Evolutionary conservation across 441 rosid genomes (phyloP).

Genomic region (Viola pubescens): DNA sequence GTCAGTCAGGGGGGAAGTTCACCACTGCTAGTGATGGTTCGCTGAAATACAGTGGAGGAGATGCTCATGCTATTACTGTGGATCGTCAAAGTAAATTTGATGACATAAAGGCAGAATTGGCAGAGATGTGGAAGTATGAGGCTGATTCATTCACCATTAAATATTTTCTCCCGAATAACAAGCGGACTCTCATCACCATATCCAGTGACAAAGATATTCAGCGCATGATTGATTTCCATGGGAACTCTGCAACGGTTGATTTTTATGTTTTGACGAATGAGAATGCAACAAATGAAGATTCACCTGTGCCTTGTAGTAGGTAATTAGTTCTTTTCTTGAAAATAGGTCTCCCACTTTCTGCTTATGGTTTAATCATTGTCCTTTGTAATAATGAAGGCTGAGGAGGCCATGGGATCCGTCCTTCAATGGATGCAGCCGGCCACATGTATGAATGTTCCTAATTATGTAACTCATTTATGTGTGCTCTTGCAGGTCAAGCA

Average conservation of each 20-base stretch:
- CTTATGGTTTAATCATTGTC: conserved; percentile 1
- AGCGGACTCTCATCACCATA: conserved; percentile 29
- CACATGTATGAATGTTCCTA: neutral
- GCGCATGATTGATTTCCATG: conserved; percentile 34
- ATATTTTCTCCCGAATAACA: conserved; percentile 32
- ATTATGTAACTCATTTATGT: neutral
- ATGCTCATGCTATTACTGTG: conserved; percentile 40
- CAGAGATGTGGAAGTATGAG: conserved; percentile 39
- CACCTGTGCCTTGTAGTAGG: conserved; percentile 18
- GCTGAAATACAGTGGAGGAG: conserved; percentile 37
- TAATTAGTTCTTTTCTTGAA: conserved; percentile 11
- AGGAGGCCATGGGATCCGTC: neutral
- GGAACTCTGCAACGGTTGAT: conserved; percentile 25
- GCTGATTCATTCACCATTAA: conserved; percentile 19
- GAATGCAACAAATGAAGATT: conserved; percentile 8
- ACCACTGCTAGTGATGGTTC: conserved; percentile 29
- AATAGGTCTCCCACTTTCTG: neutral
- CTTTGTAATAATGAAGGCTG: too few species aligned
- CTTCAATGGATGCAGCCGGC: neutral
- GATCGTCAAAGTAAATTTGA: conserved; percentile 25
- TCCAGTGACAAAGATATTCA: conserved; percentile 32
- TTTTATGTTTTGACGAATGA: conserved; percentile 24
- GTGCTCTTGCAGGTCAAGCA: conserved; percentile 27
- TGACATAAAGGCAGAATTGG: conserved; percentile 35
- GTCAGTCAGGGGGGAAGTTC: conserved; percentile 47